These are phyloP conservation scores for Mycena kentingensis DNA, from an alignment of 768 basidiomycete species.

Conservation along the genomic window DNA sequence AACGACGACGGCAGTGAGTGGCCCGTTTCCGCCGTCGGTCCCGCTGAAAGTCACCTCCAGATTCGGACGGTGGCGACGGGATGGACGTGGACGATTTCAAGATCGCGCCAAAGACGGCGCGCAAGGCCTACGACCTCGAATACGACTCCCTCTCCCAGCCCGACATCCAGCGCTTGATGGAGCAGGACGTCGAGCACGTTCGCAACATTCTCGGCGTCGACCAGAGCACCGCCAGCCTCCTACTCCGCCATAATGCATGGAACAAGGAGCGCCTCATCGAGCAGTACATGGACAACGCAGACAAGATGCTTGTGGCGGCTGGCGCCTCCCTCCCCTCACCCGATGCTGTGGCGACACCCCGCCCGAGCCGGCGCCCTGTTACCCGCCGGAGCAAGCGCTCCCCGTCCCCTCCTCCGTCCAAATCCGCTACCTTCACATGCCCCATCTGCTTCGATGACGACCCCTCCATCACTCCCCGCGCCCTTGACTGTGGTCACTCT, in stretches of 20 bases:
- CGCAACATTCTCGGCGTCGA: slow-evolving; percentile 86
- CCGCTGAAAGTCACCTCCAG: slow-evolving; percentile 23
- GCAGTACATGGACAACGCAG: slow-evolving; percentile 93
- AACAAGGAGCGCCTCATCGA: slow-evolving; percentile 96
- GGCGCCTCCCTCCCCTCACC: slow-evolving; percentile 59
- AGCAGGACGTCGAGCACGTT: slow-evolving; percentile 81
- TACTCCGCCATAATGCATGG: slow-evolving; percentile 87
- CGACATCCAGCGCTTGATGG: slow-evolving; percentile 79
- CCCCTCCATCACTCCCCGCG: slow-evolving; percentile 56
- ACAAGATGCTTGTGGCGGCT: slow-evolving; percentile 68
- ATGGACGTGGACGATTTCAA: slow-evolving; percentile 77
- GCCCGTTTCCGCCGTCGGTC: slow-evolving; percentile 36
- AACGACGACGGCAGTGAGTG: slow-evolving; percentile 16
- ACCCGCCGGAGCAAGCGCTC: slow-evolving; percentile 24
- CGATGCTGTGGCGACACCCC: slow-evolving; percentile 37
- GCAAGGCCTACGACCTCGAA: slow-evolving; percentile 84
- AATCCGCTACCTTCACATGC: slow-evolving; percentile 83
- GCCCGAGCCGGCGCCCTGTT: slow-evolving; percentile 32
- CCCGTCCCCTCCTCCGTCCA: slow-evolving; percentile 30
- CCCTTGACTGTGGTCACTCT: slow-evolving; percentile 79
- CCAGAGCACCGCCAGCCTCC: slow-evolving; percentile 74
- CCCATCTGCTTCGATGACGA: slow-evolving; percentile 91
- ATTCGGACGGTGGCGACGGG: slow-evolving; percentile 47
- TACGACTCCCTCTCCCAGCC: slow-evolving; percentile 72
- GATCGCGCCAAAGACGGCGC: slow-evolving; percentile 53